Base-by-base conservation (phyloP, 805 yeast species). In the Schizosaccharomyces osmophilus region DNA sequence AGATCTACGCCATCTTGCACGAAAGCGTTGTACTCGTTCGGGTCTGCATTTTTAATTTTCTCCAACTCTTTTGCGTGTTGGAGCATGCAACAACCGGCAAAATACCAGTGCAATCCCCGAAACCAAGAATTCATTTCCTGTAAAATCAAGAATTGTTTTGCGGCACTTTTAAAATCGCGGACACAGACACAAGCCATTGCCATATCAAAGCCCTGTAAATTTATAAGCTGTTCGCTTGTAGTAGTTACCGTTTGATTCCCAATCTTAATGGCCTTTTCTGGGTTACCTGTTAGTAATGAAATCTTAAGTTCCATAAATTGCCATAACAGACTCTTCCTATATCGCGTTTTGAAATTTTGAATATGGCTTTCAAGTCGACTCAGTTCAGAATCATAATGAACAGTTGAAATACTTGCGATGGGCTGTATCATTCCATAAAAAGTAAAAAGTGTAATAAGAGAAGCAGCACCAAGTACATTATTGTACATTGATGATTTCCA, bases 381-480 rank as follows among this genome's bases (percentile, higher is more conserved):
- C 55, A 65, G 69, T 62, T 64, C 68, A 36, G 59, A 69, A 9
- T 17, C 11, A 48, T 51, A 63, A 61, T 61, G 73, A 71, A 71
- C 79, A 59, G 19, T 59, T 84, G 64, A 85, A 87, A 39, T 82
- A 84, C 72, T 90, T 97, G n/a, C 88, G 82, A 69, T 87, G 87
- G 70, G 88, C 96, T 71, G 90, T 84, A 1, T 97, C 97, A 1
- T 97, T 70, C 90, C 96, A 69, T 89, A 93, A 69, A 87, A 90
- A 32, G 87, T 85, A 65, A 90, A 75, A 59, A 90, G 74, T 8
- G 85, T 89, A 62, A 89, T 75, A 17, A 88, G 72, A 1, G 95
- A 96, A 65, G 93, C 79, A 62, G 93, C 89, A 48, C 97, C 97
- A 70, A 90, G 97, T 63, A 90, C 84, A 68, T 93, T 93, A 67